These are phyloP conservation scores for Viridothelium virens DNA, from an alignment of 495 filamentous ascomycete genomes.

Conservation along the genomic window DNA sequence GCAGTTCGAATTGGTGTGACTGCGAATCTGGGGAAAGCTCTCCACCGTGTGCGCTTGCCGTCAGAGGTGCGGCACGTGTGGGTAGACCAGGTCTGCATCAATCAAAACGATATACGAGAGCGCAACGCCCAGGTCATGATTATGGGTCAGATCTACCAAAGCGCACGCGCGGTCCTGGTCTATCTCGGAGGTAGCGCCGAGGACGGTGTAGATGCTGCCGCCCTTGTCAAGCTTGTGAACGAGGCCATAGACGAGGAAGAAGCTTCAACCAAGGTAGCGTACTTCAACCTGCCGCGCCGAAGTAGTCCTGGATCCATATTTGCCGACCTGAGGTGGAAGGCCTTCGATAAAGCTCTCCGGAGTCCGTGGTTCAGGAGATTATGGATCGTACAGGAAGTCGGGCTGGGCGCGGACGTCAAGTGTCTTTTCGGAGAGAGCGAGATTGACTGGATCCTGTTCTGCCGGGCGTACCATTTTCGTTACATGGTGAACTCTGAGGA, in stretches of 20 bases:
- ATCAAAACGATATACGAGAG: constrained; percentile 28
- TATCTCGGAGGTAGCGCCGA: constrained; percentile 25
- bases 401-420: constrained; percentile 21
- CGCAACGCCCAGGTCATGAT: constrained; percentile 27
- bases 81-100: constrained; percentile 33
- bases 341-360: constrained; percentile 16
- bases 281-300: constrained; percentile 4
- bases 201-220: constrained; percentile 18
- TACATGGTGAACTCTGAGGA: not conserved
- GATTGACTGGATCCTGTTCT: not conserved
- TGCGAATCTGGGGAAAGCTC: constrained; percentile 19
- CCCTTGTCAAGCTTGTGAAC: constrained; percentile 11
- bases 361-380: constrained; percentile 25
- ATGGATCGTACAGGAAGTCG: constrained; percentile 26
- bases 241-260: constrained; percentile 4
- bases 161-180: constrained; percentile 21
- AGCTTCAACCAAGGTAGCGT: constrained; percentile 5
- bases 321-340: constrained; percentile 19
- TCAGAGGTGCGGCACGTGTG: constrained; percentile 19
- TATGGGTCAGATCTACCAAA: constrained; percentile 29
- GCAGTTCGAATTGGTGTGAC: constrained; percentile 17
- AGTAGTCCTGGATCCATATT: constrained; percentile 14
- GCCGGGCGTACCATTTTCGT: not conserved
- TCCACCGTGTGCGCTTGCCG: constrained; percentile 20
- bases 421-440: not conserved